These are phyloP conservation scores for Hypericum androsaemum DNA, from an alignment of 345 rosid genomes.

Conservation along the genomic window DNA sequence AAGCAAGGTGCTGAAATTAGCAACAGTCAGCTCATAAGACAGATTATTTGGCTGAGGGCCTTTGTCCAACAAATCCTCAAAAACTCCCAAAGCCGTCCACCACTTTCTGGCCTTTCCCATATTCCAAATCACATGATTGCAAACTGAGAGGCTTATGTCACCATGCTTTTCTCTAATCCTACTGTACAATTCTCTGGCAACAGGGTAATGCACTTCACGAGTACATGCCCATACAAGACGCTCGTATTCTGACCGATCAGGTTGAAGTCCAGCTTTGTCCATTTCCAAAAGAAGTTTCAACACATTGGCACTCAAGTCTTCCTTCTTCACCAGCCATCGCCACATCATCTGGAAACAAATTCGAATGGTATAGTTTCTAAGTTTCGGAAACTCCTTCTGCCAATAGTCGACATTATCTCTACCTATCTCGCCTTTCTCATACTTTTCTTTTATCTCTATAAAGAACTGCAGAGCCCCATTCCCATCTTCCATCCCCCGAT, in stretches of 20 bases:
- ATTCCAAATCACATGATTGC: conserved; percentile 92
- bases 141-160: conserved; percentile 68
- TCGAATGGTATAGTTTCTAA: conserved; percentile 51
- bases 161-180: conserved; percentile 52
- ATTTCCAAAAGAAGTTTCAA: conserved; percentile 55
- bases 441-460: conserved; percentile 49
- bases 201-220: conserved; percentile 57
- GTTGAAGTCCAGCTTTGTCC: conserved; percentile 52
- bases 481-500: conserved; percentile 73
- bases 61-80: conserved; percentile 74
- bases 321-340: conserved; percentile 60
- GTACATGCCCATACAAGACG: conserved; percentile 91
- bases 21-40: conserved; percentile 58
- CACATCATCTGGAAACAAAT: conserved; percentile 83
- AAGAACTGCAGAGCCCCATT: conserved; percentile 66
- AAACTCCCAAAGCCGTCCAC: conserved; percentile 96
- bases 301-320: conserved; percentile 40
- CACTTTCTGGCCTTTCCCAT: conserved; percentile 93
- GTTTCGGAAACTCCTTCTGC: conserved; percentile 53
- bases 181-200: conserved; percentile 62
- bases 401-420: conserved; percentile 35
- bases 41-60: conserved; percentile 81
- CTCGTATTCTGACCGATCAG: conserved; percentile 52
- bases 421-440: conserved; percentile 45
- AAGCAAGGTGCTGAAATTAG: conserved; percentile 67